These are phyloP conservation scores for Staphylotrichum tortipilum DNA, from an alignment of 495 filamentous ascomycete species.

Conservation along the genomic window DNA sequence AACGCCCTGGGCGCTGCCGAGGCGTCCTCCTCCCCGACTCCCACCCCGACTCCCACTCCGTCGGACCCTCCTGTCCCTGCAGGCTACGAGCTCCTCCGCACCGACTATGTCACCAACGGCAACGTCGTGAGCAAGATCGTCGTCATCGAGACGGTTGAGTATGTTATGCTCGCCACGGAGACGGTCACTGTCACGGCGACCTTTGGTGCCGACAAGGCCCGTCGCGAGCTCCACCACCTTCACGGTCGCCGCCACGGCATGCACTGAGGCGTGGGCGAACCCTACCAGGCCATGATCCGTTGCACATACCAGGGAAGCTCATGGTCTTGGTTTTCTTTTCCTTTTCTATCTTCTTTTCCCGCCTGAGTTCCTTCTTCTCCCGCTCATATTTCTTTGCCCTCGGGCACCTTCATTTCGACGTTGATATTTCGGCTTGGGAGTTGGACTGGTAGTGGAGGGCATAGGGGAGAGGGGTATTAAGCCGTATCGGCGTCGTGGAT, in stretches of 20 bases:
- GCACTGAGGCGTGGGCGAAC: slow-evolving; percentile 6
- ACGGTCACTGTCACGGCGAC: slow-evolving; percentile 21
- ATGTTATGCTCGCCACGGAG: slow-evolving; percentile 27
- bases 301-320: slow-evolving; percentile 7
- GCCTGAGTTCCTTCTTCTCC: background rate
- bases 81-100: slow-evolving; percentile 33
- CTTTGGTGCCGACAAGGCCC: slow-evolving; percentile 13
- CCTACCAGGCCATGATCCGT: background rate
- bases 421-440: slow-evolving; percentile 7
- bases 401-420: slow-evolving; percentile 6
- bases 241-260: slow-evolving; percentile 15
- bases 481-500: background rate
- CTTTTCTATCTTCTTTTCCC: background rate
- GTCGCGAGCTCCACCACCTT: slow-evolving; percentile 15
- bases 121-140: slow-evolving; percentile 35
- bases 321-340: slow-evolving; percentile 2
- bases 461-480: background rate
- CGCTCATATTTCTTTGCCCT: slow-evolving; percentile 3
- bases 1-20: slow-evolving; percentile 9
- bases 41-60: slow-evolving; percentile 2
- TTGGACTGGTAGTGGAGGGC: background rate
- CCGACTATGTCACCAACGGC: slow-evolving; percentile 34
- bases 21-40: slow-evolving; percentile 15
- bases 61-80: slow-evolving; percentile 14
- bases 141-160: slow-evolving; percentile 37